Evolutionary conservation across 768 basidiomycete genomes (phyloP).

Genomic region (Podaxis sp.): DNA sequence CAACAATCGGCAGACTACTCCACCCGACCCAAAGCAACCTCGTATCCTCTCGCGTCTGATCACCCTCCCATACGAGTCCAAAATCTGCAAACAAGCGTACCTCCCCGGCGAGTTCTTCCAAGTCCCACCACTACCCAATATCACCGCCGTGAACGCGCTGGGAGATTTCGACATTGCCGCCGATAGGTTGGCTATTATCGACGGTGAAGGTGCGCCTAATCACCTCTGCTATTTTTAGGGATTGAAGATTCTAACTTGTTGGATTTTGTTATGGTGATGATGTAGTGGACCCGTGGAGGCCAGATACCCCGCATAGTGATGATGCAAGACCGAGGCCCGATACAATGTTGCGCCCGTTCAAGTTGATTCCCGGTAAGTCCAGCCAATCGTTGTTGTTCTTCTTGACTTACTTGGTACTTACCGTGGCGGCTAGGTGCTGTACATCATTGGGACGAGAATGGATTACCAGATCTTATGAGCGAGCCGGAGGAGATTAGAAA

Average conservation of each 20-base stretch:
- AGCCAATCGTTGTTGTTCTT: background rate
- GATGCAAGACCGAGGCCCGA: conserved; percentile 69
- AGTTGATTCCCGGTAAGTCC: conserved; percentile 76
- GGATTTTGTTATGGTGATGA: background rate
- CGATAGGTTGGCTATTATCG: conserved; percentile 84
- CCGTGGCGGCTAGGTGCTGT: conserved; percentile 49
- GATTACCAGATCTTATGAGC: conserved; percentile 51
- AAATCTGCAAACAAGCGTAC: conserved; percentile 49
- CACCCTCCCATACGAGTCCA: conserved; percentile 42
- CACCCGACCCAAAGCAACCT: conserved; percentile 66
- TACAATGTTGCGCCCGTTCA: conserved; percentile 77
- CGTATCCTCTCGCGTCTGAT: conserved; percentile 80
- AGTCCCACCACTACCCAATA: conserved; percentile 74
- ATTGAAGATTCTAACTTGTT: background rate
- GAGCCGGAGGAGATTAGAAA: conserved; percentile 80
- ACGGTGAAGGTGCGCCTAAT: conserved; percentile 64
- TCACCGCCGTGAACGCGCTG: conserved; percentile 77
- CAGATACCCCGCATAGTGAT: conserved; percentile 78
- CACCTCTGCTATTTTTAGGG: too few species aligned
- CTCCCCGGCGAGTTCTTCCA: conserved; percentile 73
- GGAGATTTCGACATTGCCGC: conserved; percentile 84
- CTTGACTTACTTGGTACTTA: background rate
- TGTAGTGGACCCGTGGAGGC: conserved; percentile 88
- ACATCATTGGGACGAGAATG: conserved; percentile 80
- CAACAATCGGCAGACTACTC: conserved; percentile 55